Evolutionary conservation across 371 early-diverging fungal species (phyloP).

Genomic region (Circinella umbellata): DNA sequence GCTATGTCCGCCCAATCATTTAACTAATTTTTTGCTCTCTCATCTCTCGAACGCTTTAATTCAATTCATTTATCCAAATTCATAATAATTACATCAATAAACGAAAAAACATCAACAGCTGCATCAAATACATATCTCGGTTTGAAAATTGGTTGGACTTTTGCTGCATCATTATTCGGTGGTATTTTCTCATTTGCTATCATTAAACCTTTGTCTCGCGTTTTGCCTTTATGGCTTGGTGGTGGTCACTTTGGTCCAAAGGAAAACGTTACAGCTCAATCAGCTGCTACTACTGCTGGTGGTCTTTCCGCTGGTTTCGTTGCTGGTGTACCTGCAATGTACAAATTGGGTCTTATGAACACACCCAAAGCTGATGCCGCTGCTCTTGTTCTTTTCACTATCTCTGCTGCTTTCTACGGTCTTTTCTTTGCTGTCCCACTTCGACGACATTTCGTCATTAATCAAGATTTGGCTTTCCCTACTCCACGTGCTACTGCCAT

Average conservation of each 20-base stretch:
- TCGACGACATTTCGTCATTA: slow-evolving; percentile 71
- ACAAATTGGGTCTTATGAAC: slow-evolving; percentile 63
- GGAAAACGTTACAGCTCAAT: slow-evolving; percentile 73
- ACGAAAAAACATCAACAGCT: slow-evolving; percentile 30
- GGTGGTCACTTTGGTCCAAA: slow-evolving; percentile 73
- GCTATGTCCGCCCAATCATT: too few relatives aligned
- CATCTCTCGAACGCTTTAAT: too few relatives aligned
- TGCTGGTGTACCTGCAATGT: slow-evolving; percentile 76
- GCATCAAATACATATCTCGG: slow-evolving; percentile 75
- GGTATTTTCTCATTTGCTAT: slow-evolving; percentile 60
- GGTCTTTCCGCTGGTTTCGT: slow-evolving; percentile 74
- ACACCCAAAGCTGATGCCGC: slow-evolving; percentile 55
- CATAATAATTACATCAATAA: too few relatives aligned
- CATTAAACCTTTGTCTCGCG: slow-evolving; percentile 61
- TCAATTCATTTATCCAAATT: too few relatives aligned
- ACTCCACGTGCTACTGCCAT: slow-evolving; percentile 73
- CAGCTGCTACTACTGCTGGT: slow-evolving; percentile 72
- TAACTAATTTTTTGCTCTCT: too few relatives aligned
- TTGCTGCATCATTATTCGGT: slow-evolving; percentile 65
- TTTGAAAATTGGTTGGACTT: slow-evolving; percentile 69
- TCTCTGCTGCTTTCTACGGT: slow-evolving; percentile 72
- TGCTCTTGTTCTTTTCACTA: slow-evolving; percentile 60
- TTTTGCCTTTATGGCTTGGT: slow-evolving; percentile 50
- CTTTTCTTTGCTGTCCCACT: slow-evolving; percentile 80
- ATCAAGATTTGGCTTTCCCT: slow-evolving; percentile 74